phyloP scores from a whole-genome alignment of 2,329 filamentous ascomycete species.

The Colletotrichum sidae region DNA sequence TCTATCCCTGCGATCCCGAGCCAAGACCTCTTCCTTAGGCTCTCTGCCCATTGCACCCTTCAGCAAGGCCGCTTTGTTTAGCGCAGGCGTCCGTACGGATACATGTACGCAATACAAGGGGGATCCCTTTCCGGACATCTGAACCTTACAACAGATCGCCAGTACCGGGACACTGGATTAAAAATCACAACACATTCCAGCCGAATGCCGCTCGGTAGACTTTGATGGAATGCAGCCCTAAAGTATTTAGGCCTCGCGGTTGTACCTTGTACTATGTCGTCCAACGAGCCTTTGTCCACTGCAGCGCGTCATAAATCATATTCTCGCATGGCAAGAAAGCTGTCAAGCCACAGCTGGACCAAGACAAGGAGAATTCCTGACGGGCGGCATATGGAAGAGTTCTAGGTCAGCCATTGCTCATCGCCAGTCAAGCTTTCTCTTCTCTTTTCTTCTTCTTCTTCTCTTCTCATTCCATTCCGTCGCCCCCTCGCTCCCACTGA shows the following conservation, averaged over 20 bases:
- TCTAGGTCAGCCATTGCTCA: not conserved
- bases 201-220: too few relatives aligned
- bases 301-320: too few relatives aligned
- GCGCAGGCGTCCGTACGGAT: not conserved
- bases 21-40: not conserved
- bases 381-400: not conserved
- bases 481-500: not conserved
- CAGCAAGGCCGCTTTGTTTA: slow-evolving; percentile 1
- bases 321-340: too few relatives aligned
- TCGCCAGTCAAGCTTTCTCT: slow-evolving; percentile 6
- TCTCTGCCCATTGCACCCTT: not conserved
- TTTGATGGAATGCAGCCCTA: too few relatives aligned
- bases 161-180: slow-evolving; percentile 10
- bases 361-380: not conserved
- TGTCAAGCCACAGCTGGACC: too few relatives aligned
- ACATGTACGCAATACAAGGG: slow-evolving; percentile 3
- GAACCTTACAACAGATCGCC: slow-evolving; percentile 9
- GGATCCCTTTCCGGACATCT: slow-evolving; percentile 18
- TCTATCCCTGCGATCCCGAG: slow-evolving; percentile 18
- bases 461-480: not conserved
- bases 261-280: too few relatives aligned
- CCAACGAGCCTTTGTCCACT: too few relatives aligned
- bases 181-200: not conserved
- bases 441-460: not conserved
- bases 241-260: too few relatives aligned